phyloP scores from a whole-genome alignment of 176 grass and related monocot genomes.

The Calamus simplicifolius region DNA sequence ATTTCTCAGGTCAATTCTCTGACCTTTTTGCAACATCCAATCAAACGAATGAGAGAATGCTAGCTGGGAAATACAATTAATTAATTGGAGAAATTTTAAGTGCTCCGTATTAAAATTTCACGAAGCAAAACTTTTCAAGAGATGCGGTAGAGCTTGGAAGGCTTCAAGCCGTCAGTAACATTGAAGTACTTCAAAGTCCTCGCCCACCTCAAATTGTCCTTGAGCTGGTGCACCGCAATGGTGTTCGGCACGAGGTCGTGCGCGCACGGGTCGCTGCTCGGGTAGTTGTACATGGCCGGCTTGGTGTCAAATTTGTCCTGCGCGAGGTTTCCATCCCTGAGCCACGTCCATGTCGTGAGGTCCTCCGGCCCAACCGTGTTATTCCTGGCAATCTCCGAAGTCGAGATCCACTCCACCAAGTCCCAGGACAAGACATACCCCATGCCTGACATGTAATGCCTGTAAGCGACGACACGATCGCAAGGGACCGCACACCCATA shows the following conservation, averaged over 20 bases:
- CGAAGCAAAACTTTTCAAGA: neutral
- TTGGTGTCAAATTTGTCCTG: slow-evolving; percentile 56
- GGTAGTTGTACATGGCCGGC: slow-evolving; percentile 72
- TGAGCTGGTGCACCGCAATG: slow-evolving; percentile 68
- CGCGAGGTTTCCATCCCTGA: slow-evolving; percentile 46
- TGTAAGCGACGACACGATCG: slow-evolving; percentile 11
- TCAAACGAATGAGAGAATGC: too few species aligned
- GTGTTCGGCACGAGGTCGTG: slow-evolving; percentile 56
- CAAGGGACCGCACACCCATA: slow-evolving; percentile 52
- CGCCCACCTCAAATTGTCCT: slow-evolving; percentile 40
- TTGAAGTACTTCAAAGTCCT: slow-evolving; percentile 64
- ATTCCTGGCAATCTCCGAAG: slow-evolving; percentile 35
- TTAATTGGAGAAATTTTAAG: too few species aligned
- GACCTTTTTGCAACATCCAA: too few species aligned
- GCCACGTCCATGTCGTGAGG: slow-evolving; percentile 48
- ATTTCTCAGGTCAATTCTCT: too few species aligned
- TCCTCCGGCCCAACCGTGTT: slow-evolving; percentile 49
- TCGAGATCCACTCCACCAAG: slow-evolving; percentile 65
- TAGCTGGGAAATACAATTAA: too few species aligned
- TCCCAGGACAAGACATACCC: slow-evolving; percentile 79
- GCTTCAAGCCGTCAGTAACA: slow-evolving; percentile 21
- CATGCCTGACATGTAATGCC: slow-evolving; percentile 71
- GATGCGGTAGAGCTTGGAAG: slow-evolving; percentile 24
- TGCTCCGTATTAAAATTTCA: too few species aligned
- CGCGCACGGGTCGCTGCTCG: slow-evolving; percentile 3